Evolutionary conservation across 768 basidiomycete species (phyloP).

Genomic region (Kwoniella botswanensis): DNA sequence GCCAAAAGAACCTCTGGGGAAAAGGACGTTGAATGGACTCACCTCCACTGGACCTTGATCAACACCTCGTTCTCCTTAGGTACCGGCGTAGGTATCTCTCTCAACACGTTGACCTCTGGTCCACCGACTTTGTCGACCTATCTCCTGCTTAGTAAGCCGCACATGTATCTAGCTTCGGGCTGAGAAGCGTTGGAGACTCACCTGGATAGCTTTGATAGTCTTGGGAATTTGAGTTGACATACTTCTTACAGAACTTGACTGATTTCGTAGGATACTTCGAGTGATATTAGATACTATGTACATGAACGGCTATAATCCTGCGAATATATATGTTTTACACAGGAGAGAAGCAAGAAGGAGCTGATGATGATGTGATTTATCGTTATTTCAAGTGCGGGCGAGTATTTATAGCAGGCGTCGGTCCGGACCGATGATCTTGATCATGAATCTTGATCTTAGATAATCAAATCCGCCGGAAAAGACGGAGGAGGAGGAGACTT

Average conservation of each 20-base stretch:
- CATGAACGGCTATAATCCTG: not conserved
- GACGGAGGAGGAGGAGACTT: too few species aligned
- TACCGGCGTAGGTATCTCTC: slow-evolving; percentile 69
- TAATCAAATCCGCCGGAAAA: too few species aligned
- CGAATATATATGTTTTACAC: too few species aligned
- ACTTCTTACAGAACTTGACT: not conserved
- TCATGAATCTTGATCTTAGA: too few species aligned
- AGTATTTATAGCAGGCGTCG: too few species aligned
- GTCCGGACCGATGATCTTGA: too few species aligned
- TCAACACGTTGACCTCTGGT: slow-evolving; percentile 65
- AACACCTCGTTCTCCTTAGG: slow-evolving; percentile 65
- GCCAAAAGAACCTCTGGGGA: not conserved
- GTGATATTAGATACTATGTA: not conserved
- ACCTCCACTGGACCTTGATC: slow-evolving; percentile 52
- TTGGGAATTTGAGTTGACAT: slow-evolving; percentile 52
- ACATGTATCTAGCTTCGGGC: not conserved
- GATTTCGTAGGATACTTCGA: not conserved
- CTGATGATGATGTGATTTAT: too few species aligned
- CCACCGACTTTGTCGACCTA: slow-evolving; percentile 74
- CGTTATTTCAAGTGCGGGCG: too few species aligned
- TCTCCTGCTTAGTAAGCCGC: not conserved
- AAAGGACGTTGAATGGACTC: slow-evolving; percentile 16
- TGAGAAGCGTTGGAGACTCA: slow-evolving; percentile 4
- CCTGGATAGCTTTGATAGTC: slow-evolving; percentile 70
- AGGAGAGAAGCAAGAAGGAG: too few species aligned